Conservation (phyloP, 306 rosid species). For the Begonia fuchsioides region DNA sequence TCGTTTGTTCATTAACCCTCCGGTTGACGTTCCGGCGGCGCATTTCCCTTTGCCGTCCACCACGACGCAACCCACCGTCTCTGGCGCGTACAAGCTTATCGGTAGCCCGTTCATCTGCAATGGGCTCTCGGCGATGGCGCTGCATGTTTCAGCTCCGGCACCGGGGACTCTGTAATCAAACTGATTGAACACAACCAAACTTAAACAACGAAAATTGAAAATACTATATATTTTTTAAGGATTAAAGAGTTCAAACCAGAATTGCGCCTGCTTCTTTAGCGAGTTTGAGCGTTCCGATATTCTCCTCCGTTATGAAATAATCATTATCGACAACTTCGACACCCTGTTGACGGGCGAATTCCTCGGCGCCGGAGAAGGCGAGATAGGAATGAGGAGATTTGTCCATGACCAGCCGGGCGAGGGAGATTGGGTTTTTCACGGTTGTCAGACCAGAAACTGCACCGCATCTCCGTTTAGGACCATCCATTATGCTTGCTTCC, state of each 20-base stretch:
- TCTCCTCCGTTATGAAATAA: conserved; percentile 75
- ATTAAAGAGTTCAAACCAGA: conserved; percentile 23
- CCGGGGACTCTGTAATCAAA: conserved; percentile 69
- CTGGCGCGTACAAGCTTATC: conserved; percentile 69
- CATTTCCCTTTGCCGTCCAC: conserved; percentile 61
- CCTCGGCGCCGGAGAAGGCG: conserved; percentile 80
- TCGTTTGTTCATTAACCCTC: conserved; percentile 85
- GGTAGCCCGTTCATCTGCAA: conserved; percentile 79
- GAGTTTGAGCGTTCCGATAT: conserved; percentile 71
- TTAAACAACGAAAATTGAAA: not conserved
- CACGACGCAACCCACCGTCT: conserved; percentile 93
- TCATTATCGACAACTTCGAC: conserved; percentile 59
- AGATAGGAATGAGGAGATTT: conserved; percentile 94
- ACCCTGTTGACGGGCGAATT: conserved; percentile 76
- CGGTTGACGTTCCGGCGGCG: conserved; percentile 83
- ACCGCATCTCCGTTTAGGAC: conserved; percentile 70
- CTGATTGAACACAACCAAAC: conserved; percentile 15
- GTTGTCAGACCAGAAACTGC: conserved; percentile 78
- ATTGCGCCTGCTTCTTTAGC: conserved; percentile 89
- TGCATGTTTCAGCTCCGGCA: conserved; percentile 33
- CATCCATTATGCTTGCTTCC: conserved; percentile 98
- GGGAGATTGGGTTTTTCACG: conserved; percentile 78
- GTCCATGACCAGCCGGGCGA: conserved; percentile 94
- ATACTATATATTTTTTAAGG: too few relatives aligned
- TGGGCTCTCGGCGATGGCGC: conserved; percentile 39